Evolutionary conservation across 179 eudicot genomes (phyloP).

Genomic region (Spergularia azorica): DNA sequence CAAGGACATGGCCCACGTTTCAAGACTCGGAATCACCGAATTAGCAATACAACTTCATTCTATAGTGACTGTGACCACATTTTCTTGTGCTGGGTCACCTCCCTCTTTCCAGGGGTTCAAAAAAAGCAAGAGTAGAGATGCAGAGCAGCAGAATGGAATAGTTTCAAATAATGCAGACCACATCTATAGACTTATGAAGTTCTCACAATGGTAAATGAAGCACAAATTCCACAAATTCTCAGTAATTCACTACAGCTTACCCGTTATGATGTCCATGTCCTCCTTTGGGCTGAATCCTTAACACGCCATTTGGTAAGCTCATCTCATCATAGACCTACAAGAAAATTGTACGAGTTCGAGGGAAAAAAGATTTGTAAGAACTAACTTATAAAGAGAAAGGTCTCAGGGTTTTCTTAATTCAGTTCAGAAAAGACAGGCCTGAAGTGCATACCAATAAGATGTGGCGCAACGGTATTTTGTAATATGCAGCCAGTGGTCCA

Average conservation of each 20-base stretch:
- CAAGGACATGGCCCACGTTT: background rate
- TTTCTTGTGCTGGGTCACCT: too few relatives aligned
- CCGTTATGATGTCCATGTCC: conserved; percentile 97
- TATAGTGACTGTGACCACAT: too few relatives aligned
- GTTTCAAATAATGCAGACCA: too few relatives aligned
- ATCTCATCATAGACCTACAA: conserved; percentile 86
- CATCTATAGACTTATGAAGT: too few relatives aligned
- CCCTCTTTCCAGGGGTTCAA: too few relatives aligned
- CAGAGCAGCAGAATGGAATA: too few relatives aligned
- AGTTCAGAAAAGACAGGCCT: background rate
- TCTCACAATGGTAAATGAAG: background rate
- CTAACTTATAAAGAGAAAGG: background rate
- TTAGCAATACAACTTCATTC: background rate
- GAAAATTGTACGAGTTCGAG: conserved; percentile 5
- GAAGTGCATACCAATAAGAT: conserved; percentile 65
- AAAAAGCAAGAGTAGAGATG: too few relatives aligned
- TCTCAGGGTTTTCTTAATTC: background rate
- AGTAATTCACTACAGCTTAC: conserved; percentile 36
- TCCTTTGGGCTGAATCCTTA: conserved; percentile 95
- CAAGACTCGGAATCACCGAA: background rate
- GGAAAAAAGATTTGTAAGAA: background rate
- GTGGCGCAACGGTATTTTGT: conserved; percentile 90
- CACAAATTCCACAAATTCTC: background rate
- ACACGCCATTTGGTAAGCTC: conserved; percentile 94
- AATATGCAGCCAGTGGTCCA: conserved; percentile 93